Evolutionary conservation across 2,329 filamentous ascomycete species (phyloP).

Genomic region (Fusarium haematococcum): DNA sequence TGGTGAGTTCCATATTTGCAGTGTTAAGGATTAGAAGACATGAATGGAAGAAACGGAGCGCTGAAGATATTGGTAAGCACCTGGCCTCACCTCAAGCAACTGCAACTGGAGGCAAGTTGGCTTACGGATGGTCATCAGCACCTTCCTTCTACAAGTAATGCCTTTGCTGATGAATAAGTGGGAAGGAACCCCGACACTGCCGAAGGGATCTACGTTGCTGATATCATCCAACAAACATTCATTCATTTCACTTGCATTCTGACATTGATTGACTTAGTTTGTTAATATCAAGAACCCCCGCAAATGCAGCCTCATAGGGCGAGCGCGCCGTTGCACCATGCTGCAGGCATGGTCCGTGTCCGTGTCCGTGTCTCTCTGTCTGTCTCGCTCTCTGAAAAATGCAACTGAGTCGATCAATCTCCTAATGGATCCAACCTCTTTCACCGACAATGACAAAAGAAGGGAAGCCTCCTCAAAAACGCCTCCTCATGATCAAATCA

Average conservation of each 20-base stretch:
- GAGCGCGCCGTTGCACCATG: conserved; percentile 13
- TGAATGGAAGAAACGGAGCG: neutral
- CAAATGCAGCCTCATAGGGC: conserved; percentile 23
- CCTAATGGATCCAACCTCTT: neutral
- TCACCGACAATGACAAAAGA: neutral
- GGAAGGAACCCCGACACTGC: neutral
- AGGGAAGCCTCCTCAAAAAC: neutral
- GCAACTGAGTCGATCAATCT: neutral
- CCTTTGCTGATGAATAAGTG: neutral
- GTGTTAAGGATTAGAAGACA: neutral
- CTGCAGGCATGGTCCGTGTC: conserved; percentile 4
- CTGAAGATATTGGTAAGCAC: neutral
- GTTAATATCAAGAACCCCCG: conserved; percentile 1
- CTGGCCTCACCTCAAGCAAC: neutral
- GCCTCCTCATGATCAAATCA: conserved; percentile 16
- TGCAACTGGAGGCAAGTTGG: neutral
- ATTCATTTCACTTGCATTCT: neutral
- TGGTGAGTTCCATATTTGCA: neutral
- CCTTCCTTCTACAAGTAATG: neutral
- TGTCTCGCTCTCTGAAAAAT: neutral
- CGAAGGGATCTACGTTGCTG: neutral
- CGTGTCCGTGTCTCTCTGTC: neutral
- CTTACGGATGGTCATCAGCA: neutral
- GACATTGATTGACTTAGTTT: neutral
- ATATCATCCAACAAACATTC: neutral